Base-by-base conservation (phyloP, 768 basidiomycete genomes). In the Macrolepiota albuminosa region DNA sequence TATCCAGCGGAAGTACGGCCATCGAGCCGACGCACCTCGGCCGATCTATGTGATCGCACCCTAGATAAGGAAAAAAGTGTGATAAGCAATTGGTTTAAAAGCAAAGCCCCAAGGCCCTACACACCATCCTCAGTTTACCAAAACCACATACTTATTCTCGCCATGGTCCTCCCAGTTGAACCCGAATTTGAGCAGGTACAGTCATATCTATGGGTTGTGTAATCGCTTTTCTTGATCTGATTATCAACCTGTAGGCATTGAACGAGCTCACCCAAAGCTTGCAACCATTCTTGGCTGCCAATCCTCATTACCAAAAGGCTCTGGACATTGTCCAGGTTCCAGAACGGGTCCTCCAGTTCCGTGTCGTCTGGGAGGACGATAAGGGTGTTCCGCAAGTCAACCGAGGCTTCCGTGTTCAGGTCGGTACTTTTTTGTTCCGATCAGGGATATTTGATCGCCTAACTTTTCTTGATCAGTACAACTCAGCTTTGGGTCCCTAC, bases 281-380 rank as follows among this genome's bases (percentile, higher is more conserved):
- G 67, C 77, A 73, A 34, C 79, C 83, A 43, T 87, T 91, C 78
- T 80, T 91, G 68, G 78, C 72, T 58, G 80, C 82, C 63, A 82
- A 87, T 72, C 88, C 87, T 39, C 78, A 81, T 62, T 88, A 89
- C 79, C 75, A 82, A 69, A 84, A 81, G 69, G 85, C 86, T 37
- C 78, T 91, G 64, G 81, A 84, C 57, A 78, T 88, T 63, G 78
- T 87, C 51, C 81, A 83, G 65, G 69, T 84, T 59, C 82, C 82
- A 16, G 82, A 83, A 67, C 79, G 81, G 63, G 67, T 83, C 58
- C 65, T 84, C 45, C 82, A 87, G 69, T 89, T 89, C 84, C 85
- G 88, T 66, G 86, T 89, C 55, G 79, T 83, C 62, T 91, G 88
- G 88, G 87, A 91, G 71, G 84, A 87, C 68, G 88, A 90, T 68